Evolutionary conservation across 148 eudicot species (phyloP), one percentile per base, ranked within the genome.

Genomic region (Agrostemma githago): DNA sequence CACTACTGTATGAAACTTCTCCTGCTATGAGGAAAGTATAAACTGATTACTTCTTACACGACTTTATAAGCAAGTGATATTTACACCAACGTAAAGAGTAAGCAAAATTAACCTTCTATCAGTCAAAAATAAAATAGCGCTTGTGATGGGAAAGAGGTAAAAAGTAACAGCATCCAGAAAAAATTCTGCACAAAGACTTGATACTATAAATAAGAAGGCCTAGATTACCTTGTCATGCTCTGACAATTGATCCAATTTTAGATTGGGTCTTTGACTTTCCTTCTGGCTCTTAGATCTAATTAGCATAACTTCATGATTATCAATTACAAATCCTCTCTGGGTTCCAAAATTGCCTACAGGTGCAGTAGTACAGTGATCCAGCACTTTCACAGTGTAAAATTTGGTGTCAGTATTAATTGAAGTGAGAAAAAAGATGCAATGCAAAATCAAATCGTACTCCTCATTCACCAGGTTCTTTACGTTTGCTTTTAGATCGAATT

Each of bases 171-270:
- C 43, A 70, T 38, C 42, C 20, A 37, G 6, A 42, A 44, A 69
- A 68, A 70, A 39, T 9, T 61, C 6, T 6, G 41, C 59, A 21
- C 38, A 5, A 56, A 37, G 48, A 62, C 40, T 40, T 17, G 53
- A 71, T 46, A 41, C 46, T 8, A 69, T 8, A 72, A 19, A 53
- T 0, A 74, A 79, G 67, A 77, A 39, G 54, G 34, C 37, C 57
- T 38, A 66, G 42, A 42, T 79, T 74, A 94, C 97, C 98, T 88
- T 94, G 66, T 91, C 96, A 73, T 85, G 89, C 80, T 92, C 91
- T 26, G 96, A 84, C 59, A 94, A 85, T 74, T 84, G 85, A 80
- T 91, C 93, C 80, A 94, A 83, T 74, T 79, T 89, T 67, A 84
- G 78, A 64, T 87, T 86, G 79, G 77, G 76, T 79, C 77, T 80